Evolutionary conservation across 306 rosid genomes (phyloP).

Genomic region (Phaseolus lunatus): DNA sequence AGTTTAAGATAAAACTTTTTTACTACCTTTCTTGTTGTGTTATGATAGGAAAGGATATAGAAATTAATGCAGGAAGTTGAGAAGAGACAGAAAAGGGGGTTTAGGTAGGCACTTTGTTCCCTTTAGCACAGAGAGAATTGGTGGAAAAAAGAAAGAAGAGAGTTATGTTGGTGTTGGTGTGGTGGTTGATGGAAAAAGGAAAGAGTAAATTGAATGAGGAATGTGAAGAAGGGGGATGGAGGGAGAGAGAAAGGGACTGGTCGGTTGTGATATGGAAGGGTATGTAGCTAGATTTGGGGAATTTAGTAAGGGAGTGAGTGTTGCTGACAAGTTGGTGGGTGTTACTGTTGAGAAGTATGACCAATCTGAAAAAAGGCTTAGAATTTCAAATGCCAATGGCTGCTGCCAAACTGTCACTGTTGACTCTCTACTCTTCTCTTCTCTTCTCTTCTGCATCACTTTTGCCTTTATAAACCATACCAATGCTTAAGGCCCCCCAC

Average conservation of each 20-base stretch:
- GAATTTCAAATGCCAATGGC: slow-evolving; percentile 46
- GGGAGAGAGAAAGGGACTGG: slow-evolving; percentile 5
- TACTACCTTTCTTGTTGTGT: slow-evolving; percentile 18
- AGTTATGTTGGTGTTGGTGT: neutral
- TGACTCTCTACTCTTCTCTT: slow-evolving; percentile 14
- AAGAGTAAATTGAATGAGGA: neutral
- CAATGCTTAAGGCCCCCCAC: neutral
- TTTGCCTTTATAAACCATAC: slow-evolving; percentile 6
- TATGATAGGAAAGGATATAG: neutral
- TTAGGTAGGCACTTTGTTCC: slow-evolving; percentile 34
- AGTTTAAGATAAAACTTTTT: slow-evolving; percentile 7
- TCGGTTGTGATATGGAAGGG: neutral
- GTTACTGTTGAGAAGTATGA: slow-evolving; percentile 36
- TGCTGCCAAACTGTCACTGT: slow-evolving; percentile 49
- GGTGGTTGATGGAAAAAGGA: slow-evolving; percentile 31
- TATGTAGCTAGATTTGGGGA: slow-evolving; percentile 39
- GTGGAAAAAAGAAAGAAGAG: neutral
- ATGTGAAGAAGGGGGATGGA: neutral
- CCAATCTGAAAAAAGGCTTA: slow-evolving; percentile 43
- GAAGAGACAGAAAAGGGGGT: slow-evolving; percentile 28
- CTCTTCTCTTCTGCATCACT: neutral
- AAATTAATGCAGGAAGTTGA: neutral
- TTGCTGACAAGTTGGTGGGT: slow-evolving; percentile 44
- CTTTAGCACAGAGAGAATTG: slow-evolving; percentile 11
- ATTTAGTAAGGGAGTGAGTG: slow-evolving; percentile 36